These are phyloP conservation scores for Oidium heveae DNA, from an alignment of 2,329 filamentous ascomycete species.

Conservation along the genomic window DNA sequence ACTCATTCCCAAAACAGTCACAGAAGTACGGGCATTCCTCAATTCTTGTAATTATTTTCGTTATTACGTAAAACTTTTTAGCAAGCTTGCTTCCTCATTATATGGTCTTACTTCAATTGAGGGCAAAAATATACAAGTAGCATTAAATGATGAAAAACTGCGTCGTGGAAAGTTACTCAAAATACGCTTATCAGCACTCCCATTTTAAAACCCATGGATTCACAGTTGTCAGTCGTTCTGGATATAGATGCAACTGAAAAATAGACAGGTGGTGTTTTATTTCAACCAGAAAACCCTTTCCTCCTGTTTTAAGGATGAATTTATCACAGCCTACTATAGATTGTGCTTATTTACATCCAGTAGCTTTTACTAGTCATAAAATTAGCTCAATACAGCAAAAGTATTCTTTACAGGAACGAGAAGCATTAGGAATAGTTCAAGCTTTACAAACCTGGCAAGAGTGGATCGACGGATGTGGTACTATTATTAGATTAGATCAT, in stretches of 20 bases:
- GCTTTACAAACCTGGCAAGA: slow-evolving; percentile 1
- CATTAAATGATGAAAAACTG: background rate
- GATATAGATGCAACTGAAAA: background rate
- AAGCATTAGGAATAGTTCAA: background rate
- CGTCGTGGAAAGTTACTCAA: background rate
- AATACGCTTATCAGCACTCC: background rate
- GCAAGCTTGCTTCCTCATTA: background rate
- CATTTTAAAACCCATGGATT: background rate
- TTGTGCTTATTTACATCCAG: background rate
- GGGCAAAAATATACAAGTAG: no score
- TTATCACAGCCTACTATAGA: background rate
- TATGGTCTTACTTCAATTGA: background rate
- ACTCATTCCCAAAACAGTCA: background rate
- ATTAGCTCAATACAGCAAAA: background rate
- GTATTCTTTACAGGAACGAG: background rate
- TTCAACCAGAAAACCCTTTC: background rate
- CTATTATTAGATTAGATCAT: background rate
- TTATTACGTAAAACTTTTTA: background rate
- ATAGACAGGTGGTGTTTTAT: background rate
- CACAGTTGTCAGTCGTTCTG: background rate
- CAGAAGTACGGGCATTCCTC: background rate
- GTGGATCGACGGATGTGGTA: background rate
- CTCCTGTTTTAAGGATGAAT: background rate
- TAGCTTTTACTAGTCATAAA: background rate
- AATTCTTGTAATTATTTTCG: slow-evolving; percentile 1